Base-by-base conservation (phyloP, 176 grass and related monocot species). In the Carex parvula region DNA sequence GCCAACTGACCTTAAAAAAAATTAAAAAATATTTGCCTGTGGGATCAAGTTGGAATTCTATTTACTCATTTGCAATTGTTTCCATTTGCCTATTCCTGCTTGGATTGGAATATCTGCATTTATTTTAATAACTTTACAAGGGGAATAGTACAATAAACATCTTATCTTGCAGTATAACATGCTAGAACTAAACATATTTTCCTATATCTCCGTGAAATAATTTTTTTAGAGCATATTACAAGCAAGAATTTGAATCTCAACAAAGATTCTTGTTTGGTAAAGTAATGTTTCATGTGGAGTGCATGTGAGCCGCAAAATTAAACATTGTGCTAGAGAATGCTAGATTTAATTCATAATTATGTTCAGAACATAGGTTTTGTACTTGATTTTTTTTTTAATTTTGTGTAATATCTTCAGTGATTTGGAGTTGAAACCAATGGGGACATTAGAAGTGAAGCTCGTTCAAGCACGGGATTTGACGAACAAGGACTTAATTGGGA, bases 401-500 rank as follows among this genome's bases (percentile, higher is more conserved):
- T 35, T 81, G 56, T 58, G 55, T 54, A 59, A 82, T 73, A 55
- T 61, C 22, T 76, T 64, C 71, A 98, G 96, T 90, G 88, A 98
- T 90, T 80, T 98, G 89, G 96, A 98, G 83, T 83, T 98, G 70
- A 98, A 93, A 88, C 92, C 91, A 91, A 89, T 93, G 37, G 96
- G 96, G 71, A 92, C 88, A 62, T 90, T 95, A 86, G 96, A 98
- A 78, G 91, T 98, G 85, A 98, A 98, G 78, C 93, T 98, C 84
- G 96, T 98, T 59, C 96, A 98, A 89, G 93, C 91, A 76, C 91
- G 78, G 79, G 85, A 86, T 39, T 90, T 98, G 71, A 93, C 93
- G 26, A 98, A 98, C 87, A 98, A 98, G 85, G 96, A 98, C 87
- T 13, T 99, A 77, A 93, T 99, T 86, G 96, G 96, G 86, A 99